A percentile compares a stretch with the other conserved stretches of the same genome.
phyloP scores from a whole-genome alignment of 345 rosid genomes.

The Cardiospermum halicacabum region DNA sequence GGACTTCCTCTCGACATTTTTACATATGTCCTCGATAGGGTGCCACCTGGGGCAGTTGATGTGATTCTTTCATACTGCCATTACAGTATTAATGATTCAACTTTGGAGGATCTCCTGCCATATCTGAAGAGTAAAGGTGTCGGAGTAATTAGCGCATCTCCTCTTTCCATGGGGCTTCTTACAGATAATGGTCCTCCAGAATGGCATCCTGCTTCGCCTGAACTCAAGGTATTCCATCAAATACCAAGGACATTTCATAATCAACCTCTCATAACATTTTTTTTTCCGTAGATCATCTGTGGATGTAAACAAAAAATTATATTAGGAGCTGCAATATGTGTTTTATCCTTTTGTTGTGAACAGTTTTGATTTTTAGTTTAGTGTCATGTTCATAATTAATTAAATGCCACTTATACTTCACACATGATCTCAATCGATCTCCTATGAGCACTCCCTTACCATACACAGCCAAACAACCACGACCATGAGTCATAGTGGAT shows the following conservation, averaged over 20 bases:
- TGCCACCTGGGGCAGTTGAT: conserved; percentile 66
- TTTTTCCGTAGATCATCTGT: too few relatives aligned
- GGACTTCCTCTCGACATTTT: conserved; percentile 74
- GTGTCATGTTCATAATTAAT: not conserved
- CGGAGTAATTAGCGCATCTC: conserved; percentile 83
- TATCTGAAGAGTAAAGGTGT: conserved; percentile 81
- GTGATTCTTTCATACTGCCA: conserved; percentile 88
- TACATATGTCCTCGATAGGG: conserved; percentile 77
- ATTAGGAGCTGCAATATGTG: too few relatives aligned
- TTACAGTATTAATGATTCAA: conserved; percentile 68
- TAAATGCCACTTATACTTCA: not conserved
- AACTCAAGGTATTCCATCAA: conserved; percentile 54
- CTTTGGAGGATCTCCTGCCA: conserved; percentile 67
- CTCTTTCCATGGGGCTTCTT: conserved; percentile 87
- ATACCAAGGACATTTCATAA: too few relatives aligned
- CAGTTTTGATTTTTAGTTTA: not conserved
- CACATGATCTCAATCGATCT: too few relatives aligned
- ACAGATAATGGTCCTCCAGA: conserved; percentile 89
- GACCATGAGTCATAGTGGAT: not conserved
- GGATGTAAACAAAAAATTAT: too few relatives aligned
- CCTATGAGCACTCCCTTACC: not conserved
- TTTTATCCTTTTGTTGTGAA: not conserved
- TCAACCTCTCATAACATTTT: not conserved
- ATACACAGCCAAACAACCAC: not conserved
- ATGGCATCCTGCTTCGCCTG: conserved; percentile 93